Conservation (phyloP, 495 filamentous ascomycete species). For the Neurospora sublineolata region DNA sequence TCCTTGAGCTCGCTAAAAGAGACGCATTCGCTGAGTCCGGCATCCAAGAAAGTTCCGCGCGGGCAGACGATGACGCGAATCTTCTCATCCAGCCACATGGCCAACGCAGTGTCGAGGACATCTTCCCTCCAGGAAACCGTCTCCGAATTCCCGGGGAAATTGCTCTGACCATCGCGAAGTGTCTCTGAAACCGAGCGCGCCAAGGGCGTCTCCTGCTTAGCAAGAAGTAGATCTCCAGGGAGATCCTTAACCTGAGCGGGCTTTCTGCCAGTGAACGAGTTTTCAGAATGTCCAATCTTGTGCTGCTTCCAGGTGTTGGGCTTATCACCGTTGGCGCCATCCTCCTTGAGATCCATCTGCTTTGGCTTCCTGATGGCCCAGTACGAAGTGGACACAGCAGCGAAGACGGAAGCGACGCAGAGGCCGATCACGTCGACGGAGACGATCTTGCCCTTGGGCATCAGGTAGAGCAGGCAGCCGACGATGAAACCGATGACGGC, state of each 20-base stretch:
- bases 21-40: neutral
- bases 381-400: constrained; percentile 7
- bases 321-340: neutral
- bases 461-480: constrained; percentile 10
- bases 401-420: constrained; percentile 6
- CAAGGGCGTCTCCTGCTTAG: neutral
- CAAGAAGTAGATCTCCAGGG: neutral
- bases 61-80: constrained; percentile 3
- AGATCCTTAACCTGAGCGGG: neutral
- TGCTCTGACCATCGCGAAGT: neutral
- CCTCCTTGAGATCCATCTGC: neutral
- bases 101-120: constrained; percentile 2
- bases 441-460: neutral
- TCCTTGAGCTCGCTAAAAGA: constrained; percentile 5
- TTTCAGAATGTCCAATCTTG: neutral
- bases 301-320: constrained; percentile 1
- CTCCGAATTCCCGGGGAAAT: neutral
- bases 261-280: neutral
- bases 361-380: constrained; percentile 11
- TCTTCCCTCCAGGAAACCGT: neutral
- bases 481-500: constrained; percentile 14
- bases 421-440: constrained; percentile 12
- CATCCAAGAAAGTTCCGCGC: constrained; percentile 2
- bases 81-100: constrained; percentile 4
- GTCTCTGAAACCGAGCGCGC: neutral